Base-by-base conservation (phyloP, 2,329 filamentous ascomycete genomes). In the Cercospora janseana region DNA sequence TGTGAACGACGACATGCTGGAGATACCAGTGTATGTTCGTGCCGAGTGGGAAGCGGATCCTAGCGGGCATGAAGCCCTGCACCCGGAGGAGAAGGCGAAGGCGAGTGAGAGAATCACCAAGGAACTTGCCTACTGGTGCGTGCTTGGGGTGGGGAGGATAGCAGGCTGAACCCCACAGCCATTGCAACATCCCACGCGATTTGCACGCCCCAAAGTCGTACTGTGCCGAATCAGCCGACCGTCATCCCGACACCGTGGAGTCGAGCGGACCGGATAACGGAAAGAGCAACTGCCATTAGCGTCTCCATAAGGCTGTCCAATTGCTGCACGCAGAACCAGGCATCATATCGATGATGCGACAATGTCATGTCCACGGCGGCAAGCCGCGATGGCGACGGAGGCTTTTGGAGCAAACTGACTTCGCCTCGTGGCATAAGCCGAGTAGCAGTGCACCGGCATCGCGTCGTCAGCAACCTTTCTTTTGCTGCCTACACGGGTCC, bases 101-200 rank as follows among this genome's bases (percentile, higher is more conserved):
- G 83, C 78, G 67, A 82, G 80, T 35, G 80, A 75, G 40, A 85
- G 79, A 68, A 87, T 92, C 70, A 92, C 84, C 74, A 81, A 87
- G 64, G 93, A 97, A 67, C 73, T 97, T 70, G 90, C 90, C 48
- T 97, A 95, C 71, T 98, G 93, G 93, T 90, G 88, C 72, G 90
- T 95, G 15, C 75, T 97, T 27, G 92, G 92, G 3, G 80, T 94
- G 51, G 93, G 93, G 7, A 83, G 83, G 63, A 93, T 97, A 18
- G 26, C 10, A n/a, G 26, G 13, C 38, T 21, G 31, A 15, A 37
- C 20, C 3, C 24, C 29, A 38, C 7, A 16, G 21, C 31, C 12
- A 20, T n/a, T n/a, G n/a, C n/a, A n/a, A n/a, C n/a, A n/a, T n/a
- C n/a, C n/a, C n/a, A n/a, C n/a, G n/a, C n/a, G n/a, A n/a, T n/a